phyloP scores from a whole-genome alignment of 1,284 basidiomycete species.

The Xerocomus minutiporus region DNA sequence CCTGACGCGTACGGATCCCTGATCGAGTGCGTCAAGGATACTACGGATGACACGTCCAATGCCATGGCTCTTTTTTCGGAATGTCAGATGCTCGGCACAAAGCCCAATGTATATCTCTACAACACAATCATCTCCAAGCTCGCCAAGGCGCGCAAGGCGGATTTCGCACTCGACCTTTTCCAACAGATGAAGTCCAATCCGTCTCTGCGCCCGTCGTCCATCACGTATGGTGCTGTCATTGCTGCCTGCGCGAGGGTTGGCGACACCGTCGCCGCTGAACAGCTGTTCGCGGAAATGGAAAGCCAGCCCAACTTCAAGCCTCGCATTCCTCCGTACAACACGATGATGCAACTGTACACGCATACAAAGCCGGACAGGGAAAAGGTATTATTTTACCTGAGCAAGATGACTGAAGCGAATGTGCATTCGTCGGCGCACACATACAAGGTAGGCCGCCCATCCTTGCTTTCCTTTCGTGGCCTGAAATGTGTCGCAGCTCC shows the following conservation, averaged over 20 bases:
- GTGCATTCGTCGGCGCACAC: slow-evolving; percentile 82
- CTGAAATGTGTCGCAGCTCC: slow-evolving; percentile 46
- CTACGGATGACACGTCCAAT: slow-evolving; percentile 88
- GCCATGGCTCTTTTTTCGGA: slow-evolving; percentile 84
- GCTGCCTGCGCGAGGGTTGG: slow-evolving; percentile 93
- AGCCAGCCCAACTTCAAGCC: slow-evolving; percentile 73
- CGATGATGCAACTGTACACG: slow-evolving; percentile 97
- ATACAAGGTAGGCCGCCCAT: slow-evolving; percentile 66
- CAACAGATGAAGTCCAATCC: slow-evolving; percentile 69
- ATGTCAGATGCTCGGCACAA: slow-evolving; percentile 63
- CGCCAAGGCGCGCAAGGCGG: slow-evolving; percentile 88
- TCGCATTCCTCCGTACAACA: slow-evolving; percentile 92
- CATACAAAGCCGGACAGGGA: slow-evolving; percentile 84
- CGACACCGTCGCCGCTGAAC: slow-evolving; percentile 79
- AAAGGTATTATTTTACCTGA: slow-evolving; percentile 76
- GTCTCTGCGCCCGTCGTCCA: slow-evolving; percentile 69
- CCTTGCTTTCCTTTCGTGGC: neutral
- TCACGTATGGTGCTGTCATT: slow-evolving; percentile 95
- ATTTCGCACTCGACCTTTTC: slow-evolving; percentile 83
- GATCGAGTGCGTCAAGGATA: slow-evolving; percentile 65
- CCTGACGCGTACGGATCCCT: slow-evolving; percentile 69
- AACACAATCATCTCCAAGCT: slow-evolving; percentile 96
- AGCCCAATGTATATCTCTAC: slow-evolving; percentile 83
- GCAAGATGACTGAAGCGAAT: slow-evolving; percentile 54
- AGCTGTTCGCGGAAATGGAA: slow-evolving; percentile 85